Conservation (phyloP, 208 protist genomes). For the Leptomonas pyrrhocoris region DNA sequence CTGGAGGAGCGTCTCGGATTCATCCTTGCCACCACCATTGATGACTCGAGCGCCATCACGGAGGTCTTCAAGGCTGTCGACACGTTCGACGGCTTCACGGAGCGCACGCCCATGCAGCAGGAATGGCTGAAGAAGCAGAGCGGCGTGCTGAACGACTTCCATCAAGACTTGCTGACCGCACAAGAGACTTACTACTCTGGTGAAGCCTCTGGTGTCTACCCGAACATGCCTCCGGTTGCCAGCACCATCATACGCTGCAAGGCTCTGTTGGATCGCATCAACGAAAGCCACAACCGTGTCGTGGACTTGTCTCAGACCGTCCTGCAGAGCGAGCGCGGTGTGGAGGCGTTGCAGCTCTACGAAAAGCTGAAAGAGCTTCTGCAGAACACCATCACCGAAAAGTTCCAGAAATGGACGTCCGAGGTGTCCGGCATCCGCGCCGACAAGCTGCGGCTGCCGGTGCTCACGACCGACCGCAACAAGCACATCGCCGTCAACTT, state of each 20-base stretch:
- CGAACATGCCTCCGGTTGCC: slow-evolving; percentile 94
- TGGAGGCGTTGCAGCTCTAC: slow-evolving; percentile 84
- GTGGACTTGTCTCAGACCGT: slow-evolving; percentile 72
- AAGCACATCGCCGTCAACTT: slow-evolving; percentile 94
- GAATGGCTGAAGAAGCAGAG: slow-evolving; percentile 95
- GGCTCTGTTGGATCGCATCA: slow-evolving; percentile 95
- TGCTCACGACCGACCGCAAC: slow-evolving; percentile 79
- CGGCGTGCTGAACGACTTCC: slow-evolving; percentile 79
- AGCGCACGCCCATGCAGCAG: slow-evolving; percentile 92
- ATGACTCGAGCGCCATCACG: slow-evolving; percentile 93
- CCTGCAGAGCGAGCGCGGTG: slow-evolving; percentile 84
- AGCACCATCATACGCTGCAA: slow-evolving; percentile 92
- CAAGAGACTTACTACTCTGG: slow-evolving; percentile 93
- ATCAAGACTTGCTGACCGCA: slow-evolving; percentile 87
- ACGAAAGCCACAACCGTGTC: slow-evolving; percentile 87
- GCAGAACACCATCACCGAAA: slow-evolving; percentile 73
- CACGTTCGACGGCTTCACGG: slow-evolving; percentile 95
- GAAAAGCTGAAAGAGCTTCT: slow-evolving; percentile 73
- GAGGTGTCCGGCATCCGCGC: slow-evolving; percentile 88
- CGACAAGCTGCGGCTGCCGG: slow-evolving; percentile 95
- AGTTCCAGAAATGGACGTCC: slow-evolving; percentile 90
- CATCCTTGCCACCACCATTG: slow-evolving; percentile 93
- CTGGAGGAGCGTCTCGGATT: slow-evolving; percentile 93
- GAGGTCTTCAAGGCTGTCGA: slow-evolving; percentile 96
- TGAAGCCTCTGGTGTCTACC: slow-evolving; percentile 76